These are phyloP conservation scores for Noccaea bulbosa DNA, from an alignment of 345 rosid genomes.

Conservation along the genomic window DNA sequence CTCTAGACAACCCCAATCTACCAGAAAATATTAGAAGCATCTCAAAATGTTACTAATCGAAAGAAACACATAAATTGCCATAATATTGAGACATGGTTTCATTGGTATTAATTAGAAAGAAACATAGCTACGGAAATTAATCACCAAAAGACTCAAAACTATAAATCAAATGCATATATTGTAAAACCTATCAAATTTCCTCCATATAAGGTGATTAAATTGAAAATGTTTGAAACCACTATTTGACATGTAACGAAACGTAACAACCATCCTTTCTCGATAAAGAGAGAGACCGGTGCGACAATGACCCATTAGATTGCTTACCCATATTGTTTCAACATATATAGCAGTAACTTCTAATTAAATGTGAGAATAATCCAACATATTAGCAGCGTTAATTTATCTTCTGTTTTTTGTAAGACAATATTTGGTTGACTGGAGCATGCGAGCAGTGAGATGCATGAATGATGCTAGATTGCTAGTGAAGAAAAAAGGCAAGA, in stretches of 20 bases:
- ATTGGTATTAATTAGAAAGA: background rate
- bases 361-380: background rate
- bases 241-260: background rate
- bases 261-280: background rate
- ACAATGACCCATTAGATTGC: background rate
- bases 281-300: background rate
- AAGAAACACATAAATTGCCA: too few species aligned
- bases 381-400: background rate
- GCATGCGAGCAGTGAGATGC: constrained; percentile 2
- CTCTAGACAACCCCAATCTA: background rate
- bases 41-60: background rate
- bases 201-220: background rate
- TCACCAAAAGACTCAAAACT: background rate
- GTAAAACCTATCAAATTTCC: background rate
- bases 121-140: background rate
- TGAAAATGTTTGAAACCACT: background rate
- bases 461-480: constrained; percentile 18
- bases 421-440: background rate
- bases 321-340: background rate
- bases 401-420: background rate
- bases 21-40: background rate
- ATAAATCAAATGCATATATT: background rate
- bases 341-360: background rate
- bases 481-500: background rate
- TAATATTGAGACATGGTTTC: background rate